Conservation (phyloP, 1,284 basidiomycete species). For the Waitea zeae region DNA sequence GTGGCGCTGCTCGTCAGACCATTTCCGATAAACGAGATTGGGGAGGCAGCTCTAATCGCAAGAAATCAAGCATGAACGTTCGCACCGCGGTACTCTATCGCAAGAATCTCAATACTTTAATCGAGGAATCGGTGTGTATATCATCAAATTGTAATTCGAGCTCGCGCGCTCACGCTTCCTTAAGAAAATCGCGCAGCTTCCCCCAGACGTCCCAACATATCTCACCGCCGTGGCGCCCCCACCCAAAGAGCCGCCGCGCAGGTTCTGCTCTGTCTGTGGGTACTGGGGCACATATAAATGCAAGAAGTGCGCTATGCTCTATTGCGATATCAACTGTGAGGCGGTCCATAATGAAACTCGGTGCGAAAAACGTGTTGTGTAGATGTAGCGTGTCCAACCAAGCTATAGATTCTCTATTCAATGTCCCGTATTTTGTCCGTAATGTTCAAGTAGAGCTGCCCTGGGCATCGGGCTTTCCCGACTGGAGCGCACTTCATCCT, state of each 20-base stretch:
- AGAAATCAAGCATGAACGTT: constrained; percentile 67
- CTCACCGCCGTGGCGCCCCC: constrained; percentile 33
- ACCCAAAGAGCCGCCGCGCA: constrained; percentile 28
- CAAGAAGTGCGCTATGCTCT: constrained; percentile 36
- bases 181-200: constrained; percentile 40
- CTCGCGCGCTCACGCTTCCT: background rate
- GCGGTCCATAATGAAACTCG: constrained; percentile 40
- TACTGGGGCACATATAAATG: constrained; percentile 52
- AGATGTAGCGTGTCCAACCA: no score
- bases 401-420: no score
- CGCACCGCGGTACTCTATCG: constrained; percentile 64
- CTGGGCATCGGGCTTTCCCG: no score
- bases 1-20: constrained; percentile 51
- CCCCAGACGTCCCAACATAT: constrained; percentile 35
- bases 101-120: constrained; percentile 49
- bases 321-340: constrained; percentile 39
- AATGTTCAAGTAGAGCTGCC: no score
- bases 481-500: no score
- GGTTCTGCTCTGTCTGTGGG: constrained; percentile 50
- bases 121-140: constrained; percentile 59
- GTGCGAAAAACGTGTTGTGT: constrained; percentile 38
- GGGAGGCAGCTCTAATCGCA: constrained; percentile 44
- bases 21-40: constrained; percentile 55
- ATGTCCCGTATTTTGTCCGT: no score
- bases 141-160: background rate